A percentile compares a stretch with the other conserved stretches of the same genome.
These are phyloP conservation scores for Ogataea thermomethanolica DNA, from an alignment of 805 yeast species.

Conservation along the genomic window DNA sequence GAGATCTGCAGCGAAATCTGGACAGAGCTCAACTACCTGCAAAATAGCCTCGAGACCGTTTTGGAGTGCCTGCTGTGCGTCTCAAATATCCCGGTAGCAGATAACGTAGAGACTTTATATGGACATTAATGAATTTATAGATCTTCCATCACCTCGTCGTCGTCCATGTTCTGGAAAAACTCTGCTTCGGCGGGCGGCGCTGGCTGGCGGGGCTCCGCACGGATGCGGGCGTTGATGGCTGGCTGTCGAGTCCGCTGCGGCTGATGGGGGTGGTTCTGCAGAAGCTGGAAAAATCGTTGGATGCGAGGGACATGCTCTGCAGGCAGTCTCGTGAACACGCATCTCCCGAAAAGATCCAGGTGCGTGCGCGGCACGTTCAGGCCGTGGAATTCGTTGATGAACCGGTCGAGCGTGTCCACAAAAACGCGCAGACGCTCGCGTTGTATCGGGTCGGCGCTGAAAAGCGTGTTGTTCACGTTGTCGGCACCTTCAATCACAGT, in stretches of 20 bases:
- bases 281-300: conserved; percentile 31
- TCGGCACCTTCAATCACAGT: conserved; percentile 26
- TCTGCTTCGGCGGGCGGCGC: conserved; percentile 17
- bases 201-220: conserved; percentile 12
- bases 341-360: conserved; percentile 30
- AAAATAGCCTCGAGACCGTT: conserved; percentile 10
- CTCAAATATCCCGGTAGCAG: conserved; percentile 1
- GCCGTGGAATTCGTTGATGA: conserved; percentile 28
- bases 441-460: conserved; percentile 21
- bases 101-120: conserved; percentile 8
- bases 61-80: conserved; percentile 5
- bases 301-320: conserved; percentile 30
- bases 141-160: conserved; percentile 44
- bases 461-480: conserved; percentile 16
- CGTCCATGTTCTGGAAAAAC: conserved; percentile 36
- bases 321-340: conserved; percentile 30
- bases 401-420: conserved; percentile 28
- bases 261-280: conserved; percentile 22
- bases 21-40: conserved; percentile 11
- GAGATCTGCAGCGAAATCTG: conserved; percentile 15
- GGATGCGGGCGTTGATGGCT: conserved; percentile 2
- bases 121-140: conserved; percentile 12
- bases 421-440: conserved; percentile 27
- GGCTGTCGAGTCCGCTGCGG: conserved; percentile 9
- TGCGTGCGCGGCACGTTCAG: conserved; percentile 26